A percentile compares a stretch with the other conserved stretches of the same genome.
These are phyloP conservation scores for Xylariaceae sp. DNA, from an alignment of 2,329 filamentous ascomycete genomes.

Conservation along the genomic window DNA sequence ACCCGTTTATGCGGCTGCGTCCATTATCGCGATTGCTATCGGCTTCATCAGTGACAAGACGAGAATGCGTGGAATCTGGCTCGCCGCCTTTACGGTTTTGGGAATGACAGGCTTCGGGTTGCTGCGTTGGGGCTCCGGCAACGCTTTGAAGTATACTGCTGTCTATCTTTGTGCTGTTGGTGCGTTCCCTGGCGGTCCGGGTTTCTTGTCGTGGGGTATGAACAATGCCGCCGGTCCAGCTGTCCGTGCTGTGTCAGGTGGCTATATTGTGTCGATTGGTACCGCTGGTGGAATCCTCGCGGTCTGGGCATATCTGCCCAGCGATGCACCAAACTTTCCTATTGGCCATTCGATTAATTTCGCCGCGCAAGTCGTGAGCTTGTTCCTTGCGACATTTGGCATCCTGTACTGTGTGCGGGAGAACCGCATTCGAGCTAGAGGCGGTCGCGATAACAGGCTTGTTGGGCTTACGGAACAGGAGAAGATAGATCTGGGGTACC, in stretches of 20 bases:
- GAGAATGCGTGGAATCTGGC: constrained; percentile 40
- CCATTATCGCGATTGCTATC: constrained; percentile 38
- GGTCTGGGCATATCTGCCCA: constrained; percentile 51
- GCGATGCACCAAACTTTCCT: constrained; percentile 45
- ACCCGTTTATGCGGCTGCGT: constrained; percentile 43
- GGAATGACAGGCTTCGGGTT: constrained; percentile 52
- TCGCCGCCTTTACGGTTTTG: constrained; percentile 39
- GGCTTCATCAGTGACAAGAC: constrained; percentile 43
- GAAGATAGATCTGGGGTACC: constrained; percentile 48
- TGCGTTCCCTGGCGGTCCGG: constrained; percentile 57
- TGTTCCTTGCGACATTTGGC: constrained; percentile 45
- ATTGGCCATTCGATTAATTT: constrained; percentile 58
- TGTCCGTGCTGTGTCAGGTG: constrained; percentile 54
- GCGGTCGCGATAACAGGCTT: constrained; percentile 48
- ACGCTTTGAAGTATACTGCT: constrained; percentile 43
- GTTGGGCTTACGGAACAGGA: constrained; percentile 47
- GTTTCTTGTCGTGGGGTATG: constrained; percentile 57
- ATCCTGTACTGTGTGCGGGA: constrained; percentile 54
- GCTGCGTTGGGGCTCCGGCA: constrained; percentile 41
- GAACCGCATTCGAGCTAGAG: constrained; percentile 46
- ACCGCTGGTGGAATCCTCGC: constrained; percentile 57
- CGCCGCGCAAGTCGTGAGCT: constrained; percentile 43
- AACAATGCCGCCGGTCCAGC: constrained; percentile 58
- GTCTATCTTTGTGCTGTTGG: constrained; percentile 56
- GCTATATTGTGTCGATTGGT: constrained; percentile 53